phyloP scores from a whole-genome alignment of 352 stramenopile species.

The Phytopythium delawarense region DNA sequence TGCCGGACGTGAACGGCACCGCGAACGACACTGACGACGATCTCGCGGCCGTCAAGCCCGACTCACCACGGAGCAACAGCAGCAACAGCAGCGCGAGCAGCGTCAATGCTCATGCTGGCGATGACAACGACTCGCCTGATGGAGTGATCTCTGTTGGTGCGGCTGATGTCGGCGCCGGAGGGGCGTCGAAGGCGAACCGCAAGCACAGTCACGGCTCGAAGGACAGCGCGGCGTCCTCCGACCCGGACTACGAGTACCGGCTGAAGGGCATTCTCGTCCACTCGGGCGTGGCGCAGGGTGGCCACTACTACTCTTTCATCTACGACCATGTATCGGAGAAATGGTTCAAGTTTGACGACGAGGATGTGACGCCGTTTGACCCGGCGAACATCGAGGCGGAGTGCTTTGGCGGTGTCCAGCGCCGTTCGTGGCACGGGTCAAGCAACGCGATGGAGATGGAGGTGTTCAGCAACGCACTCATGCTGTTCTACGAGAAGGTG shows the following conservation, averaged over 20 bases:
- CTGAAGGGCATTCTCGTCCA: conserved; percentile 98
- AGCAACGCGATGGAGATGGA: conserved; percentile 97
- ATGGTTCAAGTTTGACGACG: conserved; percentile 99
- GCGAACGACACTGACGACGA: conserved; percentile 4
- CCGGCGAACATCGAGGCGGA: conserved; percentile 94
- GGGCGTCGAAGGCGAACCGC: background rate
- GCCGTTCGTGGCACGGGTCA: conserved; percentile 91
- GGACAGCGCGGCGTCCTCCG: conserved; percentile 26
- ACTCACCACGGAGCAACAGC: conserved; percentile 8
- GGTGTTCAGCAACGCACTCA: conserved; percentile 97
- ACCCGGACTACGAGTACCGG: conserved; percentile 96
- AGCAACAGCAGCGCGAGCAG: conserved; percentile 11
- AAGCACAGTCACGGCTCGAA: conserved; percentile 4
- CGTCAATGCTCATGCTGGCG: conserved; percentile 5
- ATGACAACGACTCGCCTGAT: conserved; percentile 10
- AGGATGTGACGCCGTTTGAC: conserved; percentile 98
- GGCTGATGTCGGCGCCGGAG: background rate
- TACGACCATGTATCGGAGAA: conserved; percentile 88
- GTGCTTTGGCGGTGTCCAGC: conserved; percentile 97
- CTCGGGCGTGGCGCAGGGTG: conserved; percentile 96
- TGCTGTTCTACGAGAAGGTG: conserved; percentile 99
- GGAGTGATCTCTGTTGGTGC: background rate
- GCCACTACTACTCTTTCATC: conserved; percentile 98
- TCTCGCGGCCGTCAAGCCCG: conserved; percentile 1
- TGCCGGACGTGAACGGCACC: conserved; percentile 39